Evolutionary conservation across 116 monocot genomes (phyloP).

Genomic region (Thalassia testudinum): DNA sequence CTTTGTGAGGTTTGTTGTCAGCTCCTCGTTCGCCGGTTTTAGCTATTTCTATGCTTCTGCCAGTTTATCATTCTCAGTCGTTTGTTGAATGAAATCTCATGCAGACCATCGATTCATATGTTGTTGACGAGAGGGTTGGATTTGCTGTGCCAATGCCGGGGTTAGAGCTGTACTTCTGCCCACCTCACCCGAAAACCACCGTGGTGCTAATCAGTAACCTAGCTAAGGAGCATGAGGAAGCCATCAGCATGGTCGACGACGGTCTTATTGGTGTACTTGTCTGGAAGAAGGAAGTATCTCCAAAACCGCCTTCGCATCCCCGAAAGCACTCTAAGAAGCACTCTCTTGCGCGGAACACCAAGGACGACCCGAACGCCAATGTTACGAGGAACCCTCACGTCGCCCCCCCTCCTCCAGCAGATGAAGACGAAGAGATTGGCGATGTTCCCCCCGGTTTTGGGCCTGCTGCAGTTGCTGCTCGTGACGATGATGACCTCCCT

Average conservation of each 20-base stretch:
- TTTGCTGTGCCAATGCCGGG: slow-evolving; percentile 63
- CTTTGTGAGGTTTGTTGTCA: slow-evolving; percentile 35
- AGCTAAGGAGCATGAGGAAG: slow-evolving; percentile 27
- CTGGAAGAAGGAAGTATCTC: slow-evolving; percentile 35
- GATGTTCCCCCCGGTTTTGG: slow-evolving; percentile 97
- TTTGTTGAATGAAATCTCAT: slow-evolving; percentile 2
- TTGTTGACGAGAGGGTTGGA: slow-evolving; percentile 66
- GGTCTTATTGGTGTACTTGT: slow-evolving; percentile 61
- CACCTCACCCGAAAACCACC: slow-evolving; percentile 37
- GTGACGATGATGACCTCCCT: slow-evolving; percentile 75
- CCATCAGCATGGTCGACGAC: slow-evolving; percentile 4
- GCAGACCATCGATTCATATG: slow-evolving; percentile 66
- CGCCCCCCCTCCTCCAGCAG: background rate
- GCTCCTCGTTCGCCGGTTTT: background rate
- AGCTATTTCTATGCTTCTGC: background rate
- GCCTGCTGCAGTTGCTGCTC: slow-evolving; percentile 16
- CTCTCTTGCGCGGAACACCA: slow-evolving; percentile 16
- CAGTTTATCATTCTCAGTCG: background rate
- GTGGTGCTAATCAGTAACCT: slow-evolving; percentile 33
- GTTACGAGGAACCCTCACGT: background rate
- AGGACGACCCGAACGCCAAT: background rate
- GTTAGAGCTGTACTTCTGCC: slow-evolving; percentile 80
- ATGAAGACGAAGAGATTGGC: slow-evolving; percentile 23
- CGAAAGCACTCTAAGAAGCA: slow-evolving; percentile 36
- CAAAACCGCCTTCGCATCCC: slow-evolving; percentile 20